Evolutionary conservation across 768 basidiomycete genomes (phyloP).

Genomic region (Lentinula raphanica): DNA sequence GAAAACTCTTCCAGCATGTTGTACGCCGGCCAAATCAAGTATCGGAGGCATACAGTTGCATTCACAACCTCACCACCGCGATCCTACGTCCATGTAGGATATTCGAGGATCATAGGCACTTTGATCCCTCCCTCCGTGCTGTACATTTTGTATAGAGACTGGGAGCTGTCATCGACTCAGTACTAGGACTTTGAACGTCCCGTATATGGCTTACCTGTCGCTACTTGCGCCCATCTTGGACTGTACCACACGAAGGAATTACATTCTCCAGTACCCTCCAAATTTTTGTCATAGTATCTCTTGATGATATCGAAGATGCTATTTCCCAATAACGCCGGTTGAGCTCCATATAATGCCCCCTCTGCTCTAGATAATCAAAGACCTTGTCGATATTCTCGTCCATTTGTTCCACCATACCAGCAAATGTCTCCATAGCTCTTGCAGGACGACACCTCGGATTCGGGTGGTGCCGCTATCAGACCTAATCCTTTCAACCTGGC

Average conservation of each 20-base stretch:
- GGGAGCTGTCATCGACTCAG: neutral
- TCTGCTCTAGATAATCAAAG: slow-evolving; percentile 8
- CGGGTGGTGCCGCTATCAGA: slow-evolving; percentile 8
- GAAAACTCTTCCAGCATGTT: slow-evolving; percentile 10
- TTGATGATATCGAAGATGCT: slow-evolving; percentile 6
- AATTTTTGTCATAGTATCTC: slow-evolving; percentile 10
- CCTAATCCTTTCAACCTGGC: slow-evolving; percentile 10
- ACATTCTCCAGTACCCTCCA: slow-evolving; percentile 11
- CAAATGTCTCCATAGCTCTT: slow-evolving; percentile 12
- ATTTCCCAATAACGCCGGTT: slow-evolving; percentile 6
- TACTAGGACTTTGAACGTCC: neutral
- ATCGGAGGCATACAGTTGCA: slow-evolving; percentile 9
- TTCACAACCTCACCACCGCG: slow-evolving; percentile 6
- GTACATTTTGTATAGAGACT: slow-evolving; percentile 13
- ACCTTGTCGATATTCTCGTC: slow-evolving; percentile 12
- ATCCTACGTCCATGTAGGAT: slow-evolving; percentile 7
- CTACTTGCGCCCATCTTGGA: slow-evolving; percentile 13
- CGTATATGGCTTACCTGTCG: slow-evolving; percentile 2
- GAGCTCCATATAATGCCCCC: slow-evolving; percentile 10
- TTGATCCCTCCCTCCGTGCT: slow-evolving; percentile 12
- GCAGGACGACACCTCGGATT: slow-evolving; percentile 9
- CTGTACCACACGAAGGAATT: slow-evolving; percentile 14
- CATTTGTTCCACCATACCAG: slow-evolving; percentile 13
- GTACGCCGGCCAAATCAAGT: slow-evolving; percentile 10
- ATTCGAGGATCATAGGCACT: slow-evolving; percentile 12